phyloP scores from a whole-genome alignment of 1,284 basidiomycete genomes.

The Hymenochaete sp. region DNA sequence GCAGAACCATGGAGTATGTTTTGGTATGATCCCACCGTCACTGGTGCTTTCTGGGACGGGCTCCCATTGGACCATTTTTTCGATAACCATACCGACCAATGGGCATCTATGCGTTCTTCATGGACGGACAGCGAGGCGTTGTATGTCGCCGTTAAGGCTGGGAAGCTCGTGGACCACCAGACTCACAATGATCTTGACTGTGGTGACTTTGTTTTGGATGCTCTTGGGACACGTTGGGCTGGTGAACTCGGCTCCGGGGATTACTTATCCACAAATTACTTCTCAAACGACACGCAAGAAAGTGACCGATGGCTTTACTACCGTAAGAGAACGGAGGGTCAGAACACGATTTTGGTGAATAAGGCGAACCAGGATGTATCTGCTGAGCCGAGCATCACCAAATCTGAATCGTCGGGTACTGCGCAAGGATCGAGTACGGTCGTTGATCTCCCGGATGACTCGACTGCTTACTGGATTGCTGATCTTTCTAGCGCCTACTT shows the following conservation, averaged over 20 bases:
- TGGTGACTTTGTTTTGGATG: slow-evolving; percentile 94
- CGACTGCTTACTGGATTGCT: slow-evolving; percentile 78
- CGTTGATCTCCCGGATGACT: slow-evolving; percentile 47
- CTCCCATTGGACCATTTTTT: slow-evolving; percentile 80
- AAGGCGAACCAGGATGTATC: slow-evolving; percentile 74
- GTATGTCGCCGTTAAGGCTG: slow-evolving; percentile 86
- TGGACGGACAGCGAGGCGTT: slow-evolving; percentile 86
- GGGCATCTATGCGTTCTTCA: slow-evolving; percentile 85
- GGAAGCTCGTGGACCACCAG: slow-evolving; percentile 70
- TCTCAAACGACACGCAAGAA: slow-evolving; percentile 58
- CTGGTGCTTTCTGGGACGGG: slow-evolving; percentile 89
- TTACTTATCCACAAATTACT: slow-evolving; percentile 70
- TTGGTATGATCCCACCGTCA: slow-evolving; percentile 84
- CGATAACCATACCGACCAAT: slow-evolving; percentile 60
- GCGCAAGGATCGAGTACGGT: slow-evolving; percentile 77
- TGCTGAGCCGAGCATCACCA: slow-evolving; percentile 51
- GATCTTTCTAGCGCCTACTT: slow-evolving; percentile 81
- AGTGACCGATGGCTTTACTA: slow-evolving; percentile 84
- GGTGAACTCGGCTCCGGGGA: slow-evolving; percentile 90
- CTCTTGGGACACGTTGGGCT: slow-evolving; percentile 89
- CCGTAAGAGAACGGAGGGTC: slow-evolving; percentile 93
- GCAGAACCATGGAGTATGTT: slow-evolving; percentile 93
- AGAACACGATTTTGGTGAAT: slow-evolving; percentile 87
- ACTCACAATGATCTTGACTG: slow-evolving; percentile 91
- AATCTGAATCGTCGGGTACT: slow-evolving; percentile 53